Base-by-base conservation (phyloP, 2,329 filamentous ascomycete species). In the Beauveria australis region DNA sequence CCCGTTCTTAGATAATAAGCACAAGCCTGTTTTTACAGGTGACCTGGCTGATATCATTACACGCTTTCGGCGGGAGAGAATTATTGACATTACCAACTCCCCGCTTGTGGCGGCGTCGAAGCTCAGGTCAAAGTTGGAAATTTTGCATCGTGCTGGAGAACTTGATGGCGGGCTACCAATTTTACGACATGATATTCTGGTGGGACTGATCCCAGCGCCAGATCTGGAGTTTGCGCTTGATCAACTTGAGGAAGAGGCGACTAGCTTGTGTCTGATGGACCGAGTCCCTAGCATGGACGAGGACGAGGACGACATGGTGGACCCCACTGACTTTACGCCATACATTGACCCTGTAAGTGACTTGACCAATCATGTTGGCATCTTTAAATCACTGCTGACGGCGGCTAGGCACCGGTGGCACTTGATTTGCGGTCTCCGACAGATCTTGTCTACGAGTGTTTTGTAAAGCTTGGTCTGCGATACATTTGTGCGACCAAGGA, bases 381-480 rank as follows among this genome's bases (percentile, higher is more conserved):
- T 14, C 5, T 37, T 47, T 64, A 18, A 26, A 37, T 5, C 7
- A 3, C 4, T 28, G 26, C 58, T 65, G 57, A 70, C 64, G 19
- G 58, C 12, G 18, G 8, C n/a, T 49, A 87, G 84, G 89, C 93
- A 2, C 94, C 94, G 0, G 83, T 99, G 16, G 84, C 92, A 14
- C 78, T 99, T 26, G 94, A 99, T 69, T 89, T 96, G 33, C 85
- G 87, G 66, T 94, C 89, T 0, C 91, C 94, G 0, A 92, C 97
- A 84, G 92, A 97, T 71, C 77, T 99, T 44, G 94, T 97, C 4
- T 97, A 96, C 68, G 94, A 99, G 71, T 93, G 92, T 69, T 99
- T 97, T 72, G 89, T 91, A 55, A 99, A 99, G 75, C 79, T 99
- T 9, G 94, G 94, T 1, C 75, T 99, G 65, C 81, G 94, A 63